phyloP scores from a whole-genome alignment of 2,329 filamentous ascomycete genomes.

The Hymenotorrendiella dingleyae region DNA sequence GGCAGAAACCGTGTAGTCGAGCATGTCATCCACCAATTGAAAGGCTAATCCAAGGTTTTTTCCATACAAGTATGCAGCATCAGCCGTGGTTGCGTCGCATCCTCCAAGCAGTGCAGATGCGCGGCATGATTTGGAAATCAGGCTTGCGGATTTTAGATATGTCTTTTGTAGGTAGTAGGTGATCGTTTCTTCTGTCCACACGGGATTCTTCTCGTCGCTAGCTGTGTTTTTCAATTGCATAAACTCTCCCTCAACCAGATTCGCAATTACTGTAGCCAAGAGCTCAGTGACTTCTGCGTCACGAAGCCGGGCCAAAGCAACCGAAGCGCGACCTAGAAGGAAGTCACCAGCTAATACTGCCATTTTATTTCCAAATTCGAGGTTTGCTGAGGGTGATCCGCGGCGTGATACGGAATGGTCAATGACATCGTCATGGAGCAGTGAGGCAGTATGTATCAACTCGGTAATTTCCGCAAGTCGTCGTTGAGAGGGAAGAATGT shows the following conservation, averaged over 20 bases:
- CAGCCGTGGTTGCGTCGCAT: slow-evolving; percentile 70
- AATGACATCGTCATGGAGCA: slow-evolving; percentile 97
- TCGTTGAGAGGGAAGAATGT: slow-evolving; percentile 88
- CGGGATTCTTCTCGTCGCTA: slow-evolving; percentile 74
- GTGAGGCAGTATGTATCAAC: slow-evolving; percentile 91
- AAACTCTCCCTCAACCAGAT: slow-evolving; percentile 96
- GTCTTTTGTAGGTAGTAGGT: slow-evolving; percentile 97
- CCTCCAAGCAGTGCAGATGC: slow-evolving; percentile 82
- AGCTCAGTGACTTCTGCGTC: slow-evolving; percentile 94
- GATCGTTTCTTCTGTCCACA: slow-evolving; percentile 83
- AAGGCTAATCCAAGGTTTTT: slow-evolving; percentile 93
- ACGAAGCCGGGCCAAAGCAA: slow-evolving; percentile 81
- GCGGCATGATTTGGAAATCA: slow-evolving; percentile 94
- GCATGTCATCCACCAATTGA: slow-evolving; percentile 95
- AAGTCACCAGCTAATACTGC: slow-evolving; percentile 97
- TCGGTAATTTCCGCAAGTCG: slow-evolving; percentile 95
- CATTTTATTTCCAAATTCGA: slow-evolving; percentile 99
- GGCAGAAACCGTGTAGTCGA: slow-evolving; percentile 87
- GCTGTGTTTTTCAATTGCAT: slow-evolving; percentile 99
- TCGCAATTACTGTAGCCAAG: slow-evolving; percentile 92
- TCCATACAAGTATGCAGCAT: slow-evolving; percentile 87
- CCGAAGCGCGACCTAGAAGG: slow-evolving; percentile 83
- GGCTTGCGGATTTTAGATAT: slow-evolving; percentile 90
- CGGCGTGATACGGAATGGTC: slow-evolving; percentile 84
- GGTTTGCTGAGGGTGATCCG: slow-evolving; percentile 80